These are phyloP conservation scores for Haematococcus sp. DNA, from an alignment of 139 green algal genomes.

Conservation along the genomic window DNA sequence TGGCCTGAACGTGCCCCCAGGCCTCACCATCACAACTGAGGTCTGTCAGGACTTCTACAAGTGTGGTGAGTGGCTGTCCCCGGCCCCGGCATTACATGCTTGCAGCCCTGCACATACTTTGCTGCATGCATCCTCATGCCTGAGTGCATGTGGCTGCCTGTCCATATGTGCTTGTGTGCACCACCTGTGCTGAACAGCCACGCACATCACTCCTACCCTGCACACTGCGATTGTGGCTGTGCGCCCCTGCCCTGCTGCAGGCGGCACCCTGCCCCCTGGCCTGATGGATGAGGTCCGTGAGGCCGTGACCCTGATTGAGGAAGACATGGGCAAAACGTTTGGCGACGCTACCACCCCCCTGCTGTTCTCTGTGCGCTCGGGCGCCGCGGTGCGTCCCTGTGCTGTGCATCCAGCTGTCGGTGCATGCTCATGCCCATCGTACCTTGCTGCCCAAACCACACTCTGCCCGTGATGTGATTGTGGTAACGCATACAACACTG, in stretches of 20 bases:
- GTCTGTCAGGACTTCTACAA: slow-evolving; percentile 73
- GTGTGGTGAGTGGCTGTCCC: slow-evolving; percentile 42
- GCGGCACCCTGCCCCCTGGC: neutral
- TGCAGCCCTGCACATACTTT: no score
- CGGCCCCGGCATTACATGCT: no score
- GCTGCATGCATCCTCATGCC: neutral
- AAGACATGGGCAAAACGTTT: slow-evolving; percentile 59
- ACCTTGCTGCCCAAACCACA: no score
- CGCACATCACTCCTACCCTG: no score
- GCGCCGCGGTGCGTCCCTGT: slow-evolving; percentile 63
- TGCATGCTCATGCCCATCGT: no score
- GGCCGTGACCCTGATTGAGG: slow-evolving; percentile 59
- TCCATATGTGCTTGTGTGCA: neutral
- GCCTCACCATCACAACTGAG: slow-evolving; percentile 88
- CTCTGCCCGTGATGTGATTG: no score
- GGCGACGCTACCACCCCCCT: slow-evolving; percentile 68
- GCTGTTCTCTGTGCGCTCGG: slow-evolving; percentile 83
- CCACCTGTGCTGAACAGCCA: neutral
- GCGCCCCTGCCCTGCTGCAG: neutral
- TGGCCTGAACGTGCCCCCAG: slow-evolving; percentile 83
- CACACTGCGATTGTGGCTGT: no score
- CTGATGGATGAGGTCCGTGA: slow-evolving; percentile 3
- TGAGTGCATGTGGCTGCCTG: neutral
- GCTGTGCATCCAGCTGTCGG: neutral
- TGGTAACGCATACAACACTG: no score